A percentile compares a stretch with the other conserved stretches of the same genome.
These are phyloP conservation scores for Chlamydomonas sp. DNA, from an alignment of 139 green algal genomes.

Conservation along the genomic window DNA sequence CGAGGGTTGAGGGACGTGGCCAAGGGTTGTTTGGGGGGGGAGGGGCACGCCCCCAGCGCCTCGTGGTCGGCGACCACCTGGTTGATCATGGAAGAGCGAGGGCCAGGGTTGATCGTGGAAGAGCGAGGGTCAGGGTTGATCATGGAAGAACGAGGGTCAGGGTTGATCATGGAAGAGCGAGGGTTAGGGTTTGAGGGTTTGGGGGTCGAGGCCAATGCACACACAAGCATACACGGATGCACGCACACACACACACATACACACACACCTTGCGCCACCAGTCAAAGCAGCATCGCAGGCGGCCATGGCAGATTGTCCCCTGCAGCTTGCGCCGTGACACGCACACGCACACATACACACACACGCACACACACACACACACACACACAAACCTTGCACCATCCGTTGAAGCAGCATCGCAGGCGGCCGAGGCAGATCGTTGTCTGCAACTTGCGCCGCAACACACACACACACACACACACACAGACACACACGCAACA, in stretches of 20 bases:
- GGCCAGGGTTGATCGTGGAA: neutral
- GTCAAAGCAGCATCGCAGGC: neutral
- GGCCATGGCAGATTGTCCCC: neutral
- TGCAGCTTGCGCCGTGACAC: neutral
- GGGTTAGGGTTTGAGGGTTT: too few species aligned
- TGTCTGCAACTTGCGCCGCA: neutral
- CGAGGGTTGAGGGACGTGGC: too few species aligned
- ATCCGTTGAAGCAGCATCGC: slow-evolving; percentile 31
- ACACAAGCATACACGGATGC: neutral
- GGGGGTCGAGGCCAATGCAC: neutral
- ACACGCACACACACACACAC: neutral
- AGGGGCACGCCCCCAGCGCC: too few species aligned
- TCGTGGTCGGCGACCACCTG: too few species aligned
- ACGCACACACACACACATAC: too few species aligned
- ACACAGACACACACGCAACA: neutral
- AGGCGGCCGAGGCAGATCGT: slow-evolving; percentile 13
- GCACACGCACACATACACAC: too few species aligned
- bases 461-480: too few species aligned
- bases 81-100: too few species aligned
- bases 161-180: neutral
- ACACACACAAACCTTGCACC: slow-evolving; percentile 28
- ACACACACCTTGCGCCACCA: neutral
- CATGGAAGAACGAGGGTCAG: neutral
- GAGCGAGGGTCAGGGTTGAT: neutral
- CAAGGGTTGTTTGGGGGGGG: too few species aligned